Evolutionary conservation across 441 rosid species (phyloP).

Genomic region (Pelargonium fulgidum): DNA sequence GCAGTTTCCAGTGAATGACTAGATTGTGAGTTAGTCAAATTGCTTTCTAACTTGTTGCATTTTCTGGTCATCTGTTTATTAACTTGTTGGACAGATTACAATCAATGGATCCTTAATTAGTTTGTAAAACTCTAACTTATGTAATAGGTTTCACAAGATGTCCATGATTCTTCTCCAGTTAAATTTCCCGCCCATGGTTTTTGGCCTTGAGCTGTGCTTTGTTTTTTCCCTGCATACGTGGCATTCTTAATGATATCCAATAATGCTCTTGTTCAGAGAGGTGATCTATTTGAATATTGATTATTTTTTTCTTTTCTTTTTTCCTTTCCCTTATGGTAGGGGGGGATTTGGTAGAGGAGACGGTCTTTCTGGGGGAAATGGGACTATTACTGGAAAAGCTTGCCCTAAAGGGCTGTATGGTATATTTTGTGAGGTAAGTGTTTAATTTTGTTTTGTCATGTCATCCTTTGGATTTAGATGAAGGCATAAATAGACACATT

Average conservation of each 20-base stretch:
- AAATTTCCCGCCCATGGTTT: conserved; percentile 1
- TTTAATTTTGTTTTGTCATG: neutral
- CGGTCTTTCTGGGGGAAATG: conserved; percentile 61
- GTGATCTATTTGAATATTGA: conserved; percentile 21
- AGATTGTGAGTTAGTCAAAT: neutral
- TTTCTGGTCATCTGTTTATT: neutral
- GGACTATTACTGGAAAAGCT: conserved; percentile 79
- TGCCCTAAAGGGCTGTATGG: conserved; percentile 90
- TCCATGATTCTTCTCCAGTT: neutral
- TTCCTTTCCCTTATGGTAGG: conserved; percentile 31
- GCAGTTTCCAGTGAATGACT: neutral
- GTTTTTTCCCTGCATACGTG: conserved; percentile 5
- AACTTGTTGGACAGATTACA: neutral
- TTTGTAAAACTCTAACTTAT: neutral
- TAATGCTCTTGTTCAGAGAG: conserved; percentile 7
- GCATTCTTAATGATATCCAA: conserved; percentile 7
- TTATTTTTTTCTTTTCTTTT: conserved; percentile 3
- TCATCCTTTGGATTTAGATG: conserved; percentile 13
- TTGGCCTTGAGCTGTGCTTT: conserved; percentile 8
- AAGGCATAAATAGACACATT: neutral
- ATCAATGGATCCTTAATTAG: neutral
- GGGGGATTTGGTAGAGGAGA: conserved; percentile 69
- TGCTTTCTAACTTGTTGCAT: neutral
- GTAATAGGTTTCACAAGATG: too few relatives aligned
- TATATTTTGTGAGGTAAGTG: conserved; percentile 67